phyloP scores from a whole-genome alignment of 805 yeast species.

The Lipomyces spencermartinsiae region DNA sequence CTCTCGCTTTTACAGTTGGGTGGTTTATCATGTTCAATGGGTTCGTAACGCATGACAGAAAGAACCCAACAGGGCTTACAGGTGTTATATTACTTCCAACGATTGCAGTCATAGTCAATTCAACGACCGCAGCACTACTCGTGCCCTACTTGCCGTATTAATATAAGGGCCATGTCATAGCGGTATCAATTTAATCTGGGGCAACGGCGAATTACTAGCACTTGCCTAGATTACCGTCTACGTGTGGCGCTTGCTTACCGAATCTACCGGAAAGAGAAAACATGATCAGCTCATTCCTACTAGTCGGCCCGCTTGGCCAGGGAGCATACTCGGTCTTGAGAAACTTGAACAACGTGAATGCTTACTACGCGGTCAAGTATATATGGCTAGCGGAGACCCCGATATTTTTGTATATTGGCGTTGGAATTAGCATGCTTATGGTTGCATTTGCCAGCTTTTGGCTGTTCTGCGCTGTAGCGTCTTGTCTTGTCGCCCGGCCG shows the following conservation, averaged over 20 bases:
- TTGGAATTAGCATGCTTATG: conserved; percentile 53
- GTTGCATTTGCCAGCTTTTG: conserved; percentile 66
- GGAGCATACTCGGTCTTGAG: conserved; percentile 72
- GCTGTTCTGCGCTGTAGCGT: conserved; percentile 53
- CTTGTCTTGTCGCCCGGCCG: conserved; percentile 47
- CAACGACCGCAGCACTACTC: conserved; percentile 70
- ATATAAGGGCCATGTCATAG: conserved; percentile 59
- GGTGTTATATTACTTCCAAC: conserved; percentile 72
- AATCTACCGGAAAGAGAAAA: conserved; percentile 55
- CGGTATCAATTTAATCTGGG: conserved; percentile 69
- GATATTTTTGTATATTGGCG: conserved; percentile 45
- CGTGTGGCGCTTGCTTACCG: conserved; percentile 63
- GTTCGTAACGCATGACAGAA: conserved; percentile 49
- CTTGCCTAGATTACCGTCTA: conserved; percentile 61
- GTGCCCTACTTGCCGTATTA: conserved; percentile 53
- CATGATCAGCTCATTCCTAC: conserved; percentile 67
- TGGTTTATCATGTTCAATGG: conserved; percentile 66
- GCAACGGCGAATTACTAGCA: conserved; percentile 72
- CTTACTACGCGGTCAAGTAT: conserved; percentile 36
- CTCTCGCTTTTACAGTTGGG: conserved; percentile 61
- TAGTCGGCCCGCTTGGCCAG: conserved; percentile 86
- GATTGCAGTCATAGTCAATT: conserved; percentile 76
- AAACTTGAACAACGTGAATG: conserved; percentile 54
- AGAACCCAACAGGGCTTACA: conserved; percentile 53
- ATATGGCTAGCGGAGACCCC: conserved; percentile 45